Percentiles rank a stretch among this genome's conserved stretches.
Evolutionary conservation across 1,284 basidiomycete genomes (phyloP).

Genomic region (Ceraceosorus guamensis): DNA sequence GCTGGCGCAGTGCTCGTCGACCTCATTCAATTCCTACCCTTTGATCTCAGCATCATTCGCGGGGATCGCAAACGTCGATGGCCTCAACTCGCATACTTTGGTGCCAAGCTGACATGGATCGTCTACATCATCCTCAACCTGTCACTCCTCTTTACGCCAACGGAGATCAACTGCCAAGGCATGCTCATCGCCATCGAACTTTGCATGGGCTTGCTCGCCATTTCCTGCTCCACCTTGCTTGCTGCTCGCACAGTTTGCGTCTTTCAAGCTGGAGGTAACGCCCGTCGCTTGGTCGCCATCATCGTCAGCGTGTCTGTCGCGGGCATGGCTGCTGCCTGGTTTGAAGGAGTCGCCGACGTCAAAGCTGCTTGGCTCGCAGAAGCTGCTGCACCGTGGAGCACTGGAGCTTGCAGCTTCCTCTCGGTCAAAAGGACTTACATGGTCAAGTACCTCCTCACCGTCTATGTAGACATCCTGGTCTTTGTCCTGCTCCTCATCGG

Average conservation of each 20-base stretch:
- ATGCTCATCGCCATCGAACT: slow-evolving; percentile 7
- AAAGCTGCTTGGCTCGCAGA: slow-evolving; percentile 3
- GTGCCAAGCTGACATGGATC: slow-evolving; percentile 8
- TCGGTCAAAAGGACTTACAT: slow-evolving; percentile 4
- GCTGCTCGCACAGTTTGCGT: slow-evolving; percentile 15
- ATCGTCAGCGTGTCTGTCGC: neutral
- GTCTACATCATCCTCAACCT: slow-evolving; percentile 5
- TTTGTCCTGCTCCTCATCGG: slow-evolving; percentile 26
- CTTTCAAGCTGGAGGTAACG: slow-evolving; percentile 2
- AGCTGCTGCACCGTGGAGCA: slow-evolving; percentile 5
- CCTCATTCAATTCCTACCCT: neutral
- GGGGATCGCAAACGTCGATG: slow-evolving; percentile 7
- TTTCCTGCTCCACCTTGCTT: slow-evolving; percentile 9
- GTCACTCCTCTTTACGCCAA: neutral
- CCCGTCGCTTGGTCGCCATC: neutral
- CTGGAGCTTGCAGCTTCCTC: slow-evolving; percentile 7
- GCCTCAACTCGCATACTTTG: slow-evolving; percentile 13
- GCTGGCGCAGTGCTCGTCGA: slow-evolving; percentile 1
- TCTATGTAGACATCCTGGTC: slow-evolving; percentile 13
- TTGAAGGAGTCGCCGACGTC: slow-evolving; percentile 7
- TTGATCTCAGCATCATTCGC: slow-evolving; percentile 8
- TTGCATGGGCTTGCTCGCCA: slow-evolving; percentile 10
- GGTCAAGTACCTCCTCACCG: slow-evolving; percentile 16
- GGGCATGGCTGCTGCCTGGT: slow-evolving; percentile 8
- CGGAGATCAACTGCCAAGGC: slow-evolving; percentile 9